Conservation (phyloP, 2,329 filamentous ascomycete genomes). For the Setomelanomma holmii region DNA sequence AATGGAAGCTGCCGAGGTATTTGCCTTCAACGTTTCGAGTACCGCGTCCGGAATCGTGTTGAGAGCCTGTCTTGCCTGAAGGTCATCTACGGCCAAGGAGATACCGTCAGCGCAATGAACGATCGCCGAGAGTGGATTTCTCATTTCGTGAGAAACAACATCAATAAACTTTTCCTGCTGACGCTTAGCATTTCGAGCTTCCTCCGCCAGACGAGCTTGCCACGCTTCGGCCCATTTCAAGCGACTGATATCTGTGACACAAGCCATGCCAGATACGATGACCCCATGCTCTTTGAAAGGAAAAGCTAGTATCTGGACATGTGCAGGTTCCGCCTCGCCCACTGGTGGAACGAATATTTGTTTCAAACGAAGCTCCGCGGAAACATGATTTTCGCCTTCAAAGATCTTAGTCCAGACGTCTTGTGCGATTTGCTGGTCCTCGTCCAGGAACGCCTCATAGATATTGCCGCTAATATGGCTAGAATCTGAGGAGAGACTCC, state of each 20-base stretch:
- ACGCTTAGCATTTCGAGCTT: constrained; percentile 42
- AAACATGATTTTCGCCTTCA: constrained; percentile 24
- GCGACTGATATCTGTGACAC: constrained; percentile 42
- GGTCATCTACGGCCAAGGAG: constrained; percentile 35
- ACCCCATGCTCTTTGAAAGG: constrained; percentile 31
- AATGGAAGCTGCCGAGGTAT: constrained; percentile 43
- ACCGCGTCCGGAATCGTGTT: constrained; percentile 20
- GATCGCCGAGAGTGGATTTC: constrained; percentile 52
- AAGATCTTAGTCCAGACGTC: constrained; percentile 22
- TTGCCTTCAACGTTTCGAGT: constrained; percentile 24
- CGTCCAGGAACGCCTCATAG: constrained; percentile 27
- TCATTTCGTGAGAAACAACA: constrained; percentile 50
- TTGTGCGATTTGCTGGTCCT: constrained; percentile 21
- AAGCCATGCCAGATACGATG: constrained; percentile 39
- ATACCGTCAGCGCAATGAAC: constrained; percentile 53
- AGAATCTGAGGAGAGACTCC: constrained; percentile 13
- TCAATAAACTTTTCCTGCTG: constrained; percentile 46
- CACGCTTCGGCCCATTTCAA: constrained; percentile 45
- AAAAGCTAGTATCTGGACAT: constrained; percentile 32
- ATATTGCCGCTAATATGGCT: constrained; percentile 10
- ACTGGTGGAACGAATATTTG: constrained; percentile 26
- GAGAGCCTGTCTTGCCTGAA: constrained; percentile 1
- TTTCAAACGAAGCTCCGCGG: constrained; percentile 27
- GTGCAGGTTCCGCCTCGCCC: constrained; percentile 26
- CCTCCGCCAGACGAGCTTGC: constrained; percentile 39